Evolutionary conservation across 225 moss, liverwort and hornwort species (phyloP), one percentile per base, ranked within the genome.

Genomic region (Sphagnum tenellum): DNA sequence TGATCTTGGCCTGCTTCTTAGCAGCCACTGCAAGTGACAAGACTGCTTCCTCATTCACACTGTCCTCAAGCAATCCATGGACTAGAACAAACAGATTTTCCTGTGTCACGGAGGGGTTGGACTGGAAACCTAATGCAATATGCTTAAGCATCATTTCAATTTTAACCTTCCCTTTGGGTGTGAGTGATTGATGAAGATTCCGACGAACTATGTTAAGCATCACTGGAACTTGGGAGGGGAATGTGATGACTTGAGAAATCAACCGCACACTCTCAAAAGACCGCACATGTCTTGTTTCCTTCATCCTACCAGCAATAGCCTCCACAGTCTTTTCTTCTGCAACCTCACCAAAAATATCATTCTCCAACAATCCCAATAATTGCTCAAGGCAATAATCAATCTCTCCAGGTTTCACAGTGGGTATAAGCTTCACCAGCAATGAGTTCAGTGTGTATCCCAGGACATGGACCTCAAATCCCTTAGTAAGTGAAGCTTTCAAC

Each of bases 271-370:
- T 93, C 66, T 99, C 98, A 72, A 84, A 93, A 7, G 93, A 99
- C 50, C 89, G 83, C 87, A 83, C 82, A 65, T 84, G 85, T 76
- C 78, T 99, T 3, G 93, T 93, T 72, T 99, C 98, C 75, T 90
- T 99, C 98, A 99, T 99, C 82, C 86, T 99, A 4, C 77, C 67
- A 72, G 98, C 98, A 74, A 99, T 89, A 29, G 82, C 98, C 71
- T 93, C 89, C 62, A 99, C 98, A 44, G 82, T 83, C 64, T 85
- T 99, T 68, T 99, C 93, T 53, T 99, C 93, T 10, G 98, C 85
- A 64, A 99, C 93, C 51, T 91, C 93, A 54, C 98, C 98, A 85
- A 99, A 77, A 44, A 99, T 90, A 72, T 90, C 93, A 72, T 84
- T 89, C 71, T 93, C 90, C 76, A 99, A 72, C n/a, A 93, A 72